Evolutionary conservation across 345 rosid species (phyloP), one percentile per base, ranked within the genome.

Genomic region (Sonneratia caseolaris): DNA sequence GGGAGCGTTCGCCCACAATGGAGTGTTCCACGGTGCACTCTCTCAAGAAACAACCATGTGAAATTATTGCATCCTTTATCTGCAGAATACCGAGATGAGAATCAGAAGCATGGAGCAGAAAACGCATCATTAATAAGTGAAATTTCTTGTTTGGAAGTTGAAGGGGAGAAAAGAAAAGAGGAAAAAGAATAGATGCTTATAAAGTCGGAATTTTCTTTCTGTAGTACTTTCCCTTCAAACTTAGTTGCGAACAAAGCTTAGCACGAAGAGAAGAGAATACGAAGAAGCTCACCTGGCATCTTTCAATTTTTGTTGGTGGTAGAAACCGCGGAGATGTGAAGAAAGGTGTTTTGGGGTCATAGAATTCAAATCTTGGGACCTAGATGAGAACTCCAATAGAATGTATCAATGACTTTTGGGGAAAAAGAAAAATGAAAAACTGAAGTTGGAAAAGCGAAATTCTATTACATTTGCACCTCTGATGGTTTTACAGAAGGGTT

Each of bases 1-100:
- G 95, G 7, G 96, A 91, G 47, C 95, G 88, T 80, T 91, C 98
- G 49, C 98, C 97, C 21, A 91, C 85, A 18, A 94, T 89, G 57
- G 98, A 94, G 80, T 82, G 92, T 72, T 86, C 84, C 37, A 94
- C 73, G 3, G 38, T 71, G 71, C 98, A 91, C 74, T 91, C 97
- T 77, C 95, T 74, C 81, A 94, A 79, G 92, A 94, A 94, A 80
- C 98, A 94, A 75, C 98, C 98, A 14, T 94, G 98, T 14, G 98
- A 91, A 76, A 91, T 90, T 73, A 94, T 83, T 37, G 97, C 92
- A 74, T 91, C 82, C 35, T 85, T 80, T 65, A 94, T 85, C 98
- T 94, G 85, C 72, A 74, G 57, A 72, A 67, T n/a, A 27, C 32
- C 22, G 70, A 9, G 4, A 42, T 21, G 70, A 68, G 62, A 61